phyloP scores from a whole-genome alignment of 1,139 yeast species.

The Scheffersomyces parashehatae region DNA sequence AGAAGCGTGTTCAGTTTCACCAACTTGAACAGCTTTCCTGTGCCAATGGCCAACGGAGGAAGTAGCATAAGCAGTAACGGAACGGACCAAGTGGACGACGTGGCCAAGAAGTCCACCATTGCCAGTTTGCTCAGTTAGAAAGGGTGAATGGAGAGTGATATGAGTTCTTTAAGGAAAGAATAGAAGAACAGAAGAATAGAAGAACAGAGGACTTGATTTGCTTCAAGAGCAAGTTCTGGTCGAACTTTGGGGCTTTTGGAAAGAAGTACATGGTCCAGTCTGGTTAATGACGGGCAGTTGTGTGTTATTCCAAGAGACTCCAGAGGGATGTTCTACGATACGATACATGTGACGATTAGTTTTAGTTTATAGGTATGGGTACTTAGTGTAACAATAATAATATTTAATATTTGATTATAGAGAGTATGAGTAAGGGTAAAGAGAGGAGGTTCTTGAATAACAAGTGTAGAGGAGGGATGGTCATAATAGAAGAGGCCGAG shows the following conservation, averaged over 20 bases:
- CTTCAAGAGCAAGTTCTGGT: too few species aligned
- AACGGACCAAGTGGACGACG: conserved; percentile 1
- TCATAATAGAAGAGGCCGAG: too few species aligned
- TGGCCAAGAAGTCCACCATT: conserved; percentile 5
- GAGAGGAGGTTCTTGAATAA: too few species aligned
- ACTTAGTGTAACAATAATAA: background rate
- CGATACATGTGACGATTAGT: too few species aligned
- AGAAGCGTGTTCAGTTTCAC: conserved; percentile 40
- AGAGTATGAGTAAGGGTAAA: background rate
- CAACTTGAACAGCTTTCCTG: conserved; percentile 9
- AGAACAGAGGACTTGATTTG: too few species aligned
- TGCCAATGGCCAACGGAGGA: conserved; percentile 7
- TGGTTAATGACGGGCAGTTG: too few species aligned
- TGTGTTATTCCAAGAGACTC: background rate
- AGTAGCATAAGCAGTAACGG: background rate
- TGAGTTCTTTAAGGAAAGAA: background rate
- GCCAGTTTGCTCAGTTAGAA: background rate
- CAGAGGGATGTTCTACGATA: background rate
- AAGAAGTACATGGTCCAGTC: too few species aligned
- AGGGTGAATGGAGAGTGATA: background rate
- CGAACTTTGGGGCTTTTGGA: too few species aligned
- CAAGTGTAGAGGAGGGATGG: too few species aligned
- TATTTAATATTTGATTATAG: background rate
- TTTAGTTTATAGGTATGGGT: background rate
- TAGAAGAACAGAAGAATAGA: background rate